Base-by-base conservation (phyloP, 2,329 filamentous ascomycete genomes). In the Alternaria incomplexa region DNA sequence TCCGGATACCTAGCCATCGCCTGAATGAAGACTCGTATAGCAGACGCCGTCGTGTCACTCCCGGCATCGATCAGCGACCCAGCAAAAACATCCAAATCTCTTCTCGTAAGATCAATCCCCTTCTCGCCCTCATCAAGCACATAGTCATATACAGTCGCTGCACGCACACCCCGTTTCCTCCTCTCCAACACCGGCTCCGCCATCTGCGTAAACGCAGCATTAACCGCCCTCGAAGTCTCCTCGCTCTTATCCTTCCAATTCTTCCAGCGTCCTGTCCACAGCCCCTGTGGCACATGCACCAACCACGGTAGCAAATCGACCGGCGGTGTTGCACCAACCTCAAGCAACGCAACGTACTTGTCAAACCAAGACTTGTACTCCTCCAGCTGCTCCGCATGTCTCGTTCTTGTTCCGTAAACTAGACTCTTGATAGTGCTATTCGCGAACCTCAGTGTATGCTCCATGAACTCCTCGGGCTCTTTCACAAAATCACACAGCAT, bases 401-500 rank as follows among this genome's bases (percentile, higher is more conserved):
- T 50, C 9, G 45, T 50, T 40, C 55, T 17, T 13, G 23, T 67
- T 4, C 45, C 45, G 26, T 50, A 57, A 3, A 43, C 30, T 3
- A 77, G 63, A 52, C 81, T 77, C 79, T 82, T 81, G 12, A 82
- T 59, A 5, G 75, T 62, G 62, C 82, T 85, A 64, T 86, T 86
- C 53, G 79, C 83, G 62, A 80, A 85, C 3, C 85, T 75, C 64
- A 83, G 82, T 0, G 84, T 80, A 65, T 85, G 83, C 28, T 77
- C 58, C 82, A 85, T 85, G 40, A 81, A 78, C 15, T 82, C 63
- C 22, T 80, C 75, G 0, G 84, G 83, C 1, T 73, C 59, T 0
- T 75, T 43, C 13, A 82, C 58, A 61, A 82, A 82, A 64, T 87
- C 85, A 7, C 73, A 67, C 6, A 85, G 58, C 77, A 86, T 81